Conservation (phyloP, 2,329 filamentous ascomycete species). For the Neonectria coccinea region DNA sequence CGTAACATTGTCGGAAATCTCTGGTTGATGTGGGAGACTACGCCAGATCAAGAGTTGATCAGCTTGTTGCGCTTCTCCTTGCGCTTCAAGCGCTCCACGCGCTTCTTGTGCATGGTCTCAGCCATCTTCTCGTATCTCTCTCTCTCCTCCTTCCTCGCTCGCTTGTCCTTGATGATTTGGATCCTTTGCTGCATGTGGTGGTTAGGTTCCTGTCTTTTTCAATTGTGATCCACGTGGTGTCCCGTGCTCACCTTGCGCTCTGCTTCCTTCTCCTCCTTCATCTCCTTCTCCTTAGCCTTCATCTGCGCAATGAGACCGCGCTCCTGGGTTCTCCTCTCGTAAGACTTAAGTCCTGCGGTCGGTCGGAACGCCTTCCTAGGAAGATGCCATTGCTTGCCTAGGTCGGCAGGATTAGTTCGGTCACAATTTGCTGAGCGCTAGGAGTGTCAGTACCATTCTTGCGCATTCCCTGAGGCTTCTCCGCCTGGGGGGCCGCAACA, state of each 20-base stretch:
- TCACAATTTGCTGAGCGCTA: not conserved
- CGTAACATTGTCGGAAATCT: slow-evolving; percentile 36
- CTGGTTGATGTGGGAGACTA: slow-evolving; percentile 8
- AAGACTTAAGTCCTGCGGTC: slow-evolving; percentile 80
- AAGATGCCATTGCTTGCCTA: slow-evolving; percentile 95
- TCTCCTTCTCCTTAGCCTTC: slow-evolving; percentile 93
- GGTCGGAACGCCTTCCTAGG: slow-evolving; percentile 88
- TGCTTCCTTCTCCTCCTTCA: slow-evolving; percentile 96
- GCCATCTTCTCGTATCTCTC: slow-evolving; percentile 94
- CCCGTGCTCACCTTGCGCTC: slow-evolving; percentile 84
- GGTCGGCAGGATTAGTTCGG: slow-evolving; percentile 25
- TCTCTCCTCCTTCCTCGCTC: slow-evolving; percentile 90
- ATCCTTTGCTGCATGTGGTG: slow-evolving; percentile 71
- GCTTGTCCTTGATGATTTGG: slow-evolving; percentile 84
- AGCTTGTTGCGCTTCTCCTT: slow-evolving; percentile 97
- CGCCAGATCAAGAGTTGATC: slow-evolving; percentile 67
- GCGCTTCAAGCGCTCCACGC: slow-evolving; percentile 91
- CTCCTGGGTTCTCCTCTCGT: slow-evolving; percentile 78
- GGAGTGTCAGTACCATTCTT: slow-evolving; percentile 75
- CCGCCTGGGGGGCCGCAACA: slow-evolving; percentile 50
- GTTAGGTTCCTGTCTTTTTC: slow-evolving; percentile 26
- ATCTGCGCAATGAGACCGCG: slow-evolving; percentile 78
- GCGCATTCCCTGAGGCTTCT: slow-evolving; percentile 73
- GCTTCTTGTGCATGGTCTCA: slow-evolving; percentile 97
- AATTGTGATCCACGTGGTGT: slow-evolving; percentile 42